Evolutionary conservation across 2,329 filamentous ascomycete species (phyloP), one percentile per base, ranked within the genome.

Genomic region (Juglanconis oblonga): DNA sequence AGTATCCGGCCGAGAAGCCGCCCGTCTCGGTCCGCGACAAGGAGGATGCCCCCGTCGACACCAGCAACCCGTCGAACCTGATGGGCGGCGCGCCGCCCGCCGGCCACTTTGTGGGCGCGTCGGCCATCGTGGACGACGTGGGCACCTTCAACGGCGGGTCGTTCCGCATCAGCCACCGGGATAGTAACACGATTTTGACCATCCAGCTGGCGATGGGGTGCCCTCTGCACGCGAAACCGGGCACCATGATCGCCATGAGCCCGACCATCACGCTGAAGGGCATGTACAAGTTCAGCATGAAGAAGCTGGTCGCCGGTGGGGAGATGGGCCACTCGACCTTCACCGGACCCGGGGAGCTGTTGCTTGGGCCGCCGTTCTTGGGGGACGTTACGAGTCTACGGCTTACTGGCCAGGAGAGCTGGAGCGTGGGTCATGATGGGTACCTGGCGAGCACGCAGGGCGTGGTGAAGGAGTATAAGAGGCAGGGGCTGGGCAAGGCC

Each of bases 101-200:
- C 14, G 73, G 76, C 36, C 82, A 89, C 59, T 92, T 94, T 64
- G 72, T 80, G 5, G 90, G 90, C 35, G 86, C 83, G 0, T 75
- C 76, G 36, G 78, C 88, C 0, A 82, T 83, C 1, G 79, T 86
- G 35, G 95, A 98, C 73, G 93, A 97, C 67, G 86, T 96, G 1
- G 95, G 95, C n/a, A 95, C 90, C 0, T 99, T 98, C 79, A 98
- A 98, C 71, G 95, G 95, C 14, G 95, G 95, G 11, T 94, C 90
- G 70, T 99, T 94, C 72, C 84, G 95, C 48, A 92, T 98, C 71
- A 95, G 91, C 69, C 95, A 99, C 71, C 84, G 95, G 29, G 92
- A 97, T 73, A 88, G 86, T 61, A 99, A 98, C 73, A 92, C 90
- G 1, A 88, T 97, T 66, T 75, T 97, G 63, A 98, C 93, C 0